A percentile compares a stretch with the other conserved stretches of the same genome.
phyloP scores from a whole-genome alignment of 495 filamentous ascomycete species.

The Penicillium malachiteum region DNA sequence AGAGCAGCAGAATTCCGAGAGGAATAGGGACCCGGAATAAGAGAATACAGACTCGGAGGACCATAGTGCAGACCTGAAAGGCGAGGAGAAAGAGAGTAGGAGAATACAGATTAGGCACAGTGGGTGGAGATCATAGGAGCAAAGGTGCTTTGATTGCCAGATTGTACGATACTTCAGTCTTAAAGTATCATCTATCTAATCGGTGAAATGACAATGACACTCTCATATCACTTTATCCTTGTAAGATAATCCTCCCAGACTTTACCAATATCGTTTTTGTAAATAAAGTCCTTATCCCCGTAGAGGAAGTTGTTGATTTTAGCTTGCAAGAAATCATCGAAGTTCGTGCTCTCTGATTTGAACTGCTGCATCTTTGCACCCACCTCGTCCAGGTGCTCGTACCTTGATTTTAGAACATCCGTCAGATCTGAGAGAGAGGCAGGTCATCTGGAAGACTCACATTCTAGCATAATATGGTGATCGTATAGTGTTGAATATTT shows the following conservation, averaged over 20 bases:
- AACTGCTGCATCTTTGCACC: slow-evolving; percentile 19
- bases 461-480: slow-evolving; percentile 42
- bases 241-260: slow-evolving; percentile 34
- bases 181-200: too few species aligned
- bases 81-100: too few species aligned
- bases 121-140: background rate
- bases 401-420: slow-evolving; percentile 23
- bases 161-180: background rate
- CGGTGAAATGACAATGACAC: too few species aligned
- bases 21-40: too few species aligned
- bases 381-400: slow-evolving; percentile 33
- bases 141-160: background rate
- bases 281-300: slow-evolving; percentile 40
- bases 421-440: background rate
- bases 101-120: too few species aligned
- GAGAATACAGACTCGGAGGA: too few species aligned
- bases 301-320: slow-evolving; percentile 29
- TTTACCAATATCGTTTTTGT: slow-evolving; percentile 43
- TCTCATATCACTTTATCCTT: too few species aligned
- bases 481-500: slow-evolving; percentile 42
- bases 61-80: too few species aligned
- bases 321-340: slow-evolving; percentile 31
- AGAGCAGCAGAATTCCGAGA: too few species aligned
- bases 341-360: slow-evolving; percentile 19
- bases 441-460: slow-evolving; percentile 1